Evolutionary conservation across 23 red algal genomes (phyloP).

Genomic region (Gracilaria domingensis): DNA sequence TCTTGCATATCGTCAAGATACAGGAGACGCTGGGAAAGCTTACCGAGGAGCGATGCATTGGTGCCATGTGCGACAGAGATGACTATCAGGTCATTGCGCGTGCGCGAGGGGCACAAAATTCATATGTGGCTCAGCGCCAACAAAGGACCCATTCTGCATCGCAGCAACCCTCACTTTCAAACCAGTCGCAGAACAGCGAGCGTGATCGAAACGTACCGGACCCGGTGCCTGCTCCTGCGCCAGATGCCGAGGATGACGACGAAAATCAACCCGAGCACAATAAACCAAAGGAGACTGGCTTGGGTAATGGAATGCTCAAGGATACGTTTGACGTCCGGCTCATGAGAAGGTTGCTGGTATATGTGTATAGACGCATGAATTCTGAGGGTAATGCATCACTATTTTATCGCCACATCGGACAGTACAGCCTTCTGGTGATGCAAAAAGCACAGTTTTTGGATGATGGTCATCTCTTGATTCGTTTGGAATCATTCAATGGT

Average conservation of each 20-base stretch:
- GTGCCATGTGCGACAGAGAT: conserved; percentile 54
- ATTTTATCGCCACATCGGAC: conserved; percentile 56
- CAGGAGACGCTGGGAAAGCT: conserved; percentile 57
- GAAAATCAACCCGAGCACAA: background rate
- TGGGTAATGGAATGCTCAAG: conserved; percentile 68
- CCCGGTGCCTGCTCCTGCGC: too few species aligned
- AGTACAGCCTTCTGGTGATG: conserved; percentile 78
- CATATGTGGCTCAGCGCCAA: background rate
- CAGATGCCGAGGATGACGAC: conserved; percentile 2
- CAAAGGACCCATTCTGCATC: background rate
- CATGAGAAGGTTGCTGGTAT: conserved; percentile 83
- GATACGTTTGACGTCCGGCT: conserved; percentile 59
- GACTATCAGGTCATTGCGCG: conserved; percentile 61
- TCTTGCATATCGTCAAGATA: conserved; percentile 68
- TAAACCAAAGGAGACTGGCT: conserved; percentile 60
- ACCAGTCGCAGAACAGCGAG: background rate
- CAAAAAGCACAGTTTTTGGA: conserved; percentile 85
- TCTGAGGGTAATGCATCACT: conserved; percentile 24
- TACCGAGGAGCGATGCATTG: conserved; percentile 35
- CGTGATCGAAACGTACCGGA: background rate
- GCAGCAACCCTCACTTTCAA: background rate
- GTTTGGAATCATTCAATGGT: conserved; percentile 59
- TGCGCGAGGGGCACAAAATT: conserved; percentile 47
- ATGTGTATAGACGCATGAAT: conserved; percentile 58
- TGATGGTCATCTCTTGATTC: conserved; percentile 72